phyloP scores from a whole-genome alignment of 1,284 basidiomycete species.

The Papiliotrema fonsecae region DNA sequence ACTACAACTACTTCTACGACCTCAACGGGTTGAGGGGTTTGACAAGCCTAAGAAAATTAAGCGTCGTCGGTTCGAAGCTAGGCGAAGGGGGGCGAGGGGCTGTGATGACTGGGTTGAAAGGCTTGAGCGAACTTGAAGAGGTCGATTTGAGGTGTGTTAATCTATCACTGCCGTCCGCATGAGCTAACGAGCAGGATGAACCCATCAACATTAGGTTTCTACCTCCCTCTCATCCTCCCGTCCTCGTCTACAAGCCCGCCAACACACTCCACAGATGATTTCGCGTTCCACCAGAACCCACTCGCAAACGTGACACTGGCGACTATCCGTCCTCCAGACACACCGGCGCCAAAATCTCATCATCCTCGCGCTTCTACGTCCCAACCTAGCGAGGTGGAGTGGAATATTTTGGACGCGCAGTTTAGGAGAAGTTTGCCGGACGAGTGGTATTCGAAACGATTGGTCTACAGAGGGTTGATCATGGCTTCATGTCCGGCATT shows the following conservation, averaged over 20 bases:
- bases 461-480: constrained; percentile 79
- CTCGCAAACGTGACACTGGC: constrained; percentile 9
- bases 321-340: constrained; percentile 8
- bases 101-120: constrained; percentile 62
- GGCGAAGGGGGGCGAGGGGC: constrained; percentile 55
- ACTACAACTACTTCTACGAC: constrained; percentile 82
- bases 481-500: constrained; percentile 68
- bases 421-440: constrained; percentile 86
- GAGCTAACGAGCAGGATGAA: constrained; percentile 65
- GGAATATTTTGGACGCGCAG: constrained; percentile 70
- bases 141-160: constrained; percentile 76
- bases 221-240: constrained; percentile 66
- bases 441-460: constrained; percentile 72
- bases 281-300: too few species aligned
- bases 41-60: constrained; percentile 69
- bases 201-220: constrained; percentile 89
- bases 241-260: not conserved
- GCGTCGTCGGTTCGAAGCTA: constrained; percentile 76
- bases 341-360: constrained; percentile 2
- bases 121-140: constrained; percentile 73
- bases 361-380: not conserved
- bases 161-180: not conserved
- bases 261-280: too few species aligned
- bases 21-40: constrained; percentile 70
- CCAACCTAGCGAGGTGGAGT: constrained; percentile 12